phyloP scores from a whole-genome alignment of 805 yeast genomes.

The Kodamaea fukazawae region DNA sequence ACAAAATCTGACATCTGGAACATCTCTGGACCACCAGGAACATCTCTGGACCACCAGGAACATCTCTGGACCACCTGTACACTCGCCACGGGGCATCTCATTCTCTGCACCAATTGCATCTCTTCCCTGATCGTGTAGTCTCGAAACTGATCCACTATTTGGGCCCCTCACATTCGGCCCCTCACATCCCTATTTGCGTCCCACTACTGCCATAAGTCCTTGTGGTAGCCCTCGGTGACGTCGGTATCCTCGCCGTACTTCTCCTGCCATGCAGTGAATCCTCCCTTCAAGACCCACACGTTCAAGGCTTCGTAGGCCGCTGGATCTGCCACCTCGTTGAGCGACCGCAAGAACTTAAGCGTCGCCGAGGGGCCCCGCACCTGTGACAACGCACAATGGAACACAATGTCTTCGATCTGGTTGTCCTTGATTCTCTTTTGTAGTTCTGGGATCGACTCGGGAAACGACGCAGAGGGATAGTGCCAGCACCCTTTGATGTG shows the following conservation, averaged over 20 bases:
- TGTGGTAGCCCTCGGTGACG: slow-evolving; percentile 53
- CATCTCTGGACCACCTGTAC: too few relatives aligned
- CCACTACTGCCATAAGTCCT: slow-evolving; percentile 36
- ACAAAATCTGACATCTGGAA: too few relatives aligned
- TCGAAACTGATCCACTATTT: too few relatives aligned
- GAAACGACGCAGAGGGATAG: slow-evolving; percentile 51
- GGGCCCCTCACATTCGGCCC: too few relatives aligned
- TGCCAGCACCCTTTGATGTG: slow-evolving; percentile 58
- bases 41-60: too few relatives aligned
- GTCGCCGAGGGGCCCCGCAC: slow-evolving; percentile 91
- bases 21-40: too few relatives aligned
- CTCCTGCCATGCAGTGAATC: slow-evolving; percentile 82
- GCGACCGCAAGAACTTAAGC: slow-evolving; percentile 51
- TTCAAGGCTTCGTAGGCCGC: slow-evolving; percentile 27
- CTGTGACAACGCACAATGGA: slow-evolving; percentile 90
- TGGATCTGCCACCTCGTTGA: slow-evolving; percentile 31
- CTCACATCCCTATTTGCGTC: too few relatives aligned
- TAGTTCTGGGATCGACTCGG: slow-evolving; percentile 36
- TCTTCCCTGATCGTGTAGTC: too few relatives aligned
- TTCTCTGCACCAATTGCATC: too few relatives aligned
- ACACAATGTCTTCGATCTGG: slow-evolving; percentile 56
- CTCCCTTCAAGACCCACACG: slow-evolving; percentile 77
- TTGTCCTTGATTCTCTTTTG: slow-evolving; percentile 29
- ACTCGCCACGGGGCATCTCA: too few relatives aligned
- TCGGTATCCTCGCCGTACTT: slow-evolving; percentile 62